Percentiles rank a stretch among this genome's conserved stretches.
Conservation (phyloP, 2,329 filamentous ascomycete species). For the Cercospora zeina region DNA sequence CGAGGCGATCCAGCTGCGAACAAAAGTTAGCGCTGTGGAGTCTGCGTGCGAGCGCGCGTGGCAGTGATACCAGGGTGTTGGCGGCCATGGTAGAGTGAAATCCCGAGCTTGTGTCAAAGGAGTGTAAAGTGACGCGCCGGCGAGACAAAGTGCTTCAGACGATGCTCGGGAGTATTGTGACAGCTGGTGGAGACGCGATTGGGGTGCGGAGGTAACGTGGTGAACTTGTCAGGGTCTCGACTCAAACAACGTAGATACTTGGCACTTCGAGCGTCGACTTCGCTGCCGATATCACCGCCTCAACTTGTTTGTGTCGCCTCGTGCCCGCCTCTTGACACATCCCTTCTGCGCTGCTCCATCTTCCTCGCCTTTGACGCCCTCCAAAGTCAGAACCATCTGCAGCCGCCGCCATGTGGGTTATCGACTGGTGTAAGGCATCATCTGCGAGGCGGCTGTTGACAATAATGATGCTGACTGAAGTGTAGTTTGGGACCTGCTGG, state of each 20-base stretch:
- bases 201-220: constrained; percentile 8
- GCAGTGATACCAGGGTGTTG: constrained; percentile 26
- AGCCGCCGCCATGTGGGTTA: constrained; percentile 71
- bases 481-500: constrained; percentile 83
- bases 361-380: neutral
- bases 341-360: neutral
- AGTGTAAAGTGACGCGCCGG: neutral
- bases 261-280: neutral
- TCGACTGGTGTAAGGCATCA: constrained; percentile 80
- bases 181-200: constrained; percentile 6
- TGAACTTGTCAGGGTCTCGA: constrained; percentile 6
- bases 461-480: constrained; percentile 22
- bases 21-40: constrained; percentile 9
- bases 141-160: neutral
- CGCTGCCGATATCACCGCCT: constrained; percentile 1
- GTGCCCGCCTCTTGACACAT: neutral
- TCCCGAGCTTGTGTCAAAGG: constrained; percentile 11
- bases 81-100: constrained; percentile 21
- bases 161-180: constrained; percentile 4
- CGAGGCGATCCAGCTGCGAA: constrained; percentile 81
- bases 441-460: neutral
- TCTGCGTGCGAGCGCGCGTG: neutral
- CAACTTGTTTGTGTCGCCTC: neutral
- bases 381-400: neutral
- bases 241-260: constrained; percentile 3